These are phyloP conservation scores for Collybiopsis confluens DNA, from an alignment of 768 basidiomycete species.

Conservation along the genomic window DNA sequence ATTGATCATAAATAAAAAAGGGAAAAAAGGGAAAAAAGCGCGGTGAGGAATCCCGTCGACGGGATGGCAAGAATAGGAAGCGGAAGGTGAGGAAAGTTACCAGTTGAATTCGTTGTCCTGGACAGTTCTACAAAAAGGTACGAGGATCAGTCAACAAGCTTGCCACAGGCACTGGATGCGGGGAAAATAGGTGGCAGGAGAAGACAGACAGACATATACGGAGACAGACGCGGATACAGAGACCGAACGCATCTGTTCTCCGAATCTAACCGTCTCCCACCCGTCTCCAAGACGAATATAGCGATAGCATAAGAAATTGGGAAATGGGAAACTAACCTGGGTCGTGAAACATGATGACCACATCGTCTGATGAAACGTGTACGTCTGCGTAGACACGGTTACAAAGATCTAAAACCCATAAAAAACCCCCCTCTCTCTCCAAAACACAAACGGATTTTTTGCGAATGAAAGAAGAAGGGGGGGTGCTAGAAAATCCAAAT, in stretches of 20 bases:
- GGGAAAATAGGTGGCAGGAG: conserved; percentile 11
- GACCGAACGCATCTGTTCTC: no score
- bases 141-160: no score
- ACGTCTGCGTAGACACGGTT: conserved; percentile 74
- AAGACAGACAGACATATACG: no score
- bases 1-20: conserved; percentile 13
- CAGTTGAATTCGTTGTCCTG: conserved; percentile 79
- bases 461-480: conserved; percentile 15
- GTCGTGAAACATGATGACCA: conserved; percentile 96
- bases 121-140: conserved; percentile 43
- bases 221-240: no score
- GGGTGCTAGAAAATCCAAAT: conserved; percentile 40
- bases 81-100: conserved; percentile 22
- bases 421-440: no score
- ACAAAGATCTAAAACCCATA: conserved; percentile 14
- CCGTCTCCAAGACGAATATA: no score
- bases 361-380: conserved; percentile 83
- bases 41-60: neutral
- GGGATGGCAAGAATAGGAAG: neutral
- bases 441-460: no score
- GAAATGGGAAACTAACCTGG: conserved; percentile 47
- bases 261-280: no score
- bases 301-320: no score
- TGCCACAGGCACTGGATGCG: conserved; percentile 14
- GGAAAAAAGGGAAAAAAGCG: conserved; percentile 20